phyloP scores from a whole-genome alignment of 2,329 filamentous ascomycete species.

The Gaeumannomyces tritici region DNA sequence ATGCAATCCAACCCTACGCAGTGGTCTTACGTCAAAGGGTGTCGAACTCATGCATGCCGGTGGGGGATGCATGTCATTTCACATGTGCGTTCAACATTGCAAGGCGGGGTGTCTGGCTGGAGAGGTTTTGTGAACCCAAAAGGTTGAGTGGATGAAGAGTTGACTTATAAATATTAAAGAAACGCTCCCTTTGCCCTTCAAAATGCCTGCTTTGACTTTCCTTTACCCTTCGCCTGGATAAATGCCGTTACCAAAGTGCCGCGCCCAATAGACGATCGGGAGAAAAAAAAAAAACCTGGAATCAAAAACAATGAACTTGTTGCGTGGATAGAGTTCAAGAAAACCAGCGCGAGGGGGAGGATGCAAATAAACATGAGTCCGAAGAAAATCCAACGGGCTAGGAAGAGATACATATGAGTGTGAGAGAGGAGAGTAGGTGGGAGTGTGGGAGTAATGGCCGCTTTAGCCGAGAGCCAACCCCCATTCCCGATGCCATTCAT shows the following conservation, averaged over 20 bases:
- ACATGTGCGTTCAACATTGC: neutral
- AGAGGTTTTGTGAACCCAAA: neutral
- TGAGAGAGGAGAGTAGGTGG: neutral
- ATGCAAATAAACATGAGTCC: neutral
- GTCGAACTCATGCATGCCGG: no score
- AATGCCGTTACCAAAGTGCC: neutral
- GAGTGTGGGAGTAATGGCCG: neutral
- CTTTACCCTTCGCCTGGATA: neutral
- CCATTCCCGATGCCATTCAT: neutral
- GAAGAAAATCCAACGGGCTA: neutral
- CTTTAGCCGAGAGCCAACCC: neutral
- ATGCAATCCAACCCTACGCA: neutral
- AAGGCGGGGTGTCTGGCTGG: no score
- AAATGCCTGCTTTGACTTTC: no score
- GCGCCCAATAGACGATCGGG: neutral
- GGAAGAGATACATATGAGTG: neutral
- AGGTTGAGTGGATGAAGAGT: neutral
- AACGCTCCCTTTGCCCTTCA: neutral
- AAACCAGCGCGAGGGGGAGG: neutral
- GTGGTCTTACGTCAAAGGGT: neutral
- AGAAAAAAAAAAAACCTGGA: neutral
- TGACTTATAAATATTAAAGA: no score
- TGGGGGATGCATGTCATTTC: neutral
- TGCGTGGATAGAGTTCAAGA: neutral
- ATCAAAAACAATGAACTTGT: neutral